Evolutionary conservation across 1,284 basidiomycete species (phyloP).

Genomic region (Fomitiporia mediterranea): DNA sequence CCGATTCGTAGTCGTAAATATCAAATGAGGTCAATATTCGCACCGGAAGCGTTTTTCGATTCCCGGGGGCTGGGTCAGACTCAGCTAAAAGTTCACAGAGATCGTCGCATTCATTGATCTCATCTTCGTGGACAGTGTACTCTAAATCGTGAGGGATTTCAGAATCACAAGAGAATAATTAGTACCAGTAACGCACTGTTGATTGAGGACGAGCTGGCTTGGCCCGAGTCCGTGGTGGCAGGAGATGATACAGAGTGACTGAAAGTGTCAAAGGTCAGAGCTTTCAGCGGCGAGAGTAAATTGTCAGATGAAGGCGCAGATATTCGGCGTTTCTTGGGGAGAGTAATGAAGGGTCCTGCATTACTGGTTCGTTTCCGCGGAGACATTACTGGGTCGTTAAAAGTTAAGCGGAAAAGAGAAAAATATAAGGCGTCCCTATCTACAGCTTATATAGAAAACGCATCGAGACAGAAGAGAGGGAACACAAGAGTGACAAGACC

Average conservation of each 20-base stretch:
- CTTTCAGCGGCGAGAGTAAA: not conserved
- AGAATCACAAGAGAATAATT: no score
- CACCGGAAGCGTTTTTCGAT: slow-evolving; percentile 18
- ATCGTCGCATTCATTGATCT: slow-evolving; percentile 35
- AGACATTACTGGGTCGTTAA: not conserved
- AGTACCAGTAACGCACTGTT: not conserved
- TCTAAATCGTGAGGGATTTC: not conserved
- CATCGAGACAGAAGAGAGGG: no score
- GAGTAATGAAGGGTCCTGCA: slow-evolving; percentile 1
- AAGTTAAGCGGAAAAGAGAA: no score
- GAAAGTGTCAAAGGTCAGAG: not conserved
- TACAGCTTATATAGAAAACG: no score
- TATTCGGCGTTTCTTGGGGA: not conserved
- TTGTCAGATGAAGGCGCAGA: not conserved
- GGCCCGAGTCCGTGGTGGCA: not conserved
- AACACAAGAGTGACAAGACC: no score
- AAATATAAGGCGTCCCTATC: no score
- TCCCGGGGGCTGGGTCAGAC: slow-evolving; percentile 27
- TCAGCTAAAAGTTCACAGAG: slow-evolving; percentile 36
- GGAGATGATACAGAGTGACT: not conserved
- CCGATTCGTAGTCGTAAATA: slow-evolving; percentile 9
- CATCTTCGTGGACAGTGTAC: slow-evolving; percentile 27
- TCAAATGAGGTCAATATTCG: slow-evolving; percentile 10
- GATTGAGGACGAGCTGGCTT: not conserved
- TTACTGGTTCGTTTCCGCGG: not conserved